These are phyloP conservation scores for Rhizopogon vinicolor DNA, from an alignment of 768 basidiomycete genomes.

Conservation along the genomic window DNA sequence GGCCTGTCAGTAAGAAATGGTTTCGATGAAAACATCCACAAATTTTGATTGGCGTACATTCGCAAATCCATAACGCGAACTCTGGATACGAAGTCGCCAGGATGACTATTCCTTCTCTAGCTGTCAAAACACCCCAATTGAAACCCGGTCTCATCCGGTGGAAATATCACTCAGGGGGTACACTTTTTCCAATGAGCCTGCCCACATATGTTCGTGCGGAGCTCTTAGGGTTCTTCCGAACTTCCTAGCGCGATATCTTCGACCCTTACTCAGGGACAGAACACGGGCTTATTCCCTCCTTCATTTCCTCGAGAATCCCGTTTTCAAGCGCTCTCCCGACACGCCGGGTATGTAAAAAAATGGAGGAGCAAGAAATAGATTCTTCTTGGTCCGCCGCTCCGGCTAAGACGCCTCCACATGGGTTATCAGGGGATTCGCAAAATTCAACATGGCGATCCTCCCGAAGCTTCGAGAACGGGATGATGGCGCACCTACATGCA, in stretches of 20 bases:
- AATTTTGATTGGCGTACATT: not conserved
- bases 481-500: conserved; percentile 20
- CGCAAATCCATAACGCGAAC: not conserved
- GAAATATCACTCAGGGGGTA: conserved; percentile 53
- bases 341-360: too few relatives aligned
- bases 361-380: too few relatives aligned
- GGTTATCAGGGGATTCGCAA: conserved; percentile 16
- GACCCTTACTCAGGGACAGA: too few relatives aligned
- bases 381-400: too few relatives aligned
- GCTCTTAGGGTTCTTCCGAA: too few relatives aligned
- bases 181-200: conserved; percentile 35
- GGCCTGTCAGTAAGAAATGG: not conserved
- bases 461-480: conserved; percentile 9
- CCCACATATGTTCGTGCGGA: too few relatives aligned
- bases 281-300: too few relatives aligned
- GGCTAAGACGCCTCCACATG: too few relatives aligned
- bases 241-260: too few relatives aligned
- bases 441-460: conserved; percentile 66
- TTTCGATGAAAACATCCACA: too few relatives aligned
- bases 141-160: conserved; percentile 25
- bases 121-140: conserved; percentile 23
- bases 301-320: too few relatives aligned
- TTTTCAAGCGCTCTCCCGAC: too few relatives aligned
- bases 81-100: not conserved
- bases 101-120: not conserved